Base-by-base conservation (phyloP, 495 filamentous ascomycete genomes). In the Penicillium silybi region DNA sequence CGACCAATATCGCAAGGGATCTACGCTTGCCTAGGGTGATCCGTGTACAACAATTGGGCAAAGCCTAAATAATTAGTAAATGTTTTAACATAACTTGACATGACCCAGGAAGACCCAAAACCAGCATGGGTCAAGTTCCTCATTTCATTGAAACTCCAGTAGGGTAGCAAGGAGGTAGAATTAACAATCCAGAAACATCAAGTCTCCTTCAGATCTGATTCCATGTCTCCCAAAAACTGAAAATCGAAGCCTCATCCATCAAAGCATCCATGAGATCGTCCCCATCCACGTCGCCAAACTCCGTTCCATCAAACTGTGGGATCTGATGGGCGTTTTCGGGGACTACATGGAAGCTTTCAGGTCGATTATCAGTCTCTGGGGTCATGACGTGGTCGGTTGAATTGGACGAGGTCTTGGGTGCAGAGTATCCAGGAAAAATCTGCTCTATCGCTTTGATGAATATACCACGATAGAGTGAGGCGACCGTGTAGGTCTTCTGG, bases 401-500 rank as follows among this genome's bases (percentile, higher is more conserved):
- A 1, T 25, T 35, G 35, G 51, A 44, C 17, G 26, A 22, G 6
- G 26, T 46, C 4, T 29, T 32, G 20, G 50, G 57, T 8, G 35
- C 43, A 5, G 43, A 37, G 16, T 61, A 61, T 13, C 50, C 54
- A 3, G 66, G 60, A 32, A 59, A 68, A 7, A 70, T 54, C 11
- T 62, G 54, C 19, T 62, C 61, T 9, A 72, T 67, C 10, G 61
- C 69, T 34, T 60, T 63, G 15, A 54, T 38, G 42, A 70, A 72
- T 6, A 72, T 63, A 4, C 54, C 66, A 1, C 64, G 66, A 37
- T 65, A 70, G 1, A 72, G 48, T 4, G 67, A 72, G 25, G 63
- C 67, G 2, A 60, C 59, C 0, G 65, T 62, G 39, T 74, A 72
- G 2, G 64, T 66, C 9, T 70, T 57, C 40, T 68, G 65, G 32